Base-by-base conservation (phyloP, 306 rosid genomes). In the Lupinus albus region DNA sequence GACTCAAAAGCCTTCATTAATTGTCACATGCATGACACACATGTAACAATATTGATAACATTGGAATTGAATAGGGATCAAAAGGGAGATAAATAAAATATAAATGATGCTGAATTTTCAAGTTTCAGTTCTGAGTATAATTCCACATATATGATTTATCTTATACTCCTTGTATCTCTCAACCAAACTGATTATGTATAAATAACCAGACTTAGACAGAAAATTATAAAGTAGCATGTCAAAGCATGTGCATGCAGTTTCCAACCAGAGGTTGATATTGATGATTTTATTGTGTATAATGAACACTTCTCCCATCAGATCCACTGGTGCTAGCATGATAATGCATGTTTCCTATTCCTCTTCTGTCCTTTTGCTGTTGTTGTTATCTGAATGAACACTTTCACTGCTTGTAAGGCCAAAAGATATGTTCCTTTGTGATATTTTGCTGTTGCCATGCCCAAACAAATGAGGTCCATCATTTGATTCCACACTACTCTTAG, bases 331-430 rank as follows among this genome's bases (percentile, higher is more conserved):
- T 62, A 15, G 15, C 18, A 30, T 10, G 48, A 30, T 30, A 35
- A 6, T 39, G 48, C 16, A 33, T 63, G 81, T 68, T 71, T n/a
- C 35, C 30, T 25, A 3, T 53, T 14, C 50, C 0, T 59, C 65
- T 36, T 36, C 20, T 42, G 71, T 68, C 55, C 45, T 68, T 75
- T 72, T 64, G 36, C 35, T 16, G 36, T 35, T 28, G 46, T 41
- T 3, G 21, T 3, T 0, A 11, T 53, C 75, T 2, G 64, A 66
- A 20, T 12, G 71, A 53, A 38, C 39, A 60, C 72, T 68, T 17
- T 12, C 60, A 51, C 74, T 73, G 76, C 78, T 79, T 15, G 0
- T 58, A 8, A 58, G 61, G 45, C 76, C 68, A 18, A 70, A 39
- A 28, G 81, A 71, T 10, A 41, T 49, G 44, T 57, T 54, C 21